Conservation (phyloP, 306 rosid genomes). For the Begonia peltatifolia region DNA sequence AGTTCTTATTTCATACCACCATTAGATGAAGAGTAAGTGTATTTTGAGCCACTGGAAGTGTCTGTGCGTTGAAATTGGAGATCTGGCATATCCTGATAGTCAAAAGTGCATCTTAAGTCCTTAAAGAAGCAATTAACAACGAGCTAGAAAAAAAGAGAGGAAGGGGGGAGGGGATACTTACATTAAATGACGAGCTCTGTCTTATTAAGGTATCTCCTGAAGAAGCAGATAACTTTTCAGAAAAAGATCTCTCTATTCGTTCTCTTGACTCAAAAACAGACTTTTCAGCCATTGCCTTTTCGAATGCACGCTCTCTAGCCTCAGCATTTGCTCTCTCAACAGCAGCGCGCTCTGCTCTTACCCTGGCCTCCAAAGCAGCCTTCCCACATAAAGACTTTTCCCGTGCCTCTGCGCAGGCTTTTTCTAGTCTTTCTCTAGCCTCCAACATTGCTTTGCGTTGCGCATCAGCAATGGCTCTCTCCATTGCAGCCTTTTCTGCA, state of each 20-base stretch:
- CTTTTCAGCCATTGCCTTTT: conserved; percentile 60
- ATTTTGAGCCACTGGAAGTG: conserved; percentile 30
- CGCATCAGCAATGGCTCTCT: conserved; percentile 76
- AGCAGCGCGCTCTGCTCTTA: conserved; percentile 80
- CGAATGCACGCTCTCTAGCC: conserved; percentile 89
- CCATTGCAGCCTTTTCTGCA: conserved; percentile 70
- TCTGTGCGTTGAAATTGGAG: conserved; percentile 29
- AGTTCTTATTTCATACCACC: conserved; percentile 36
- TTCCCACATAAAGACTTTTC: conserved; percentile 67
- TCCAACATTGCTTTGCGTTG: conserved; percentile 72
- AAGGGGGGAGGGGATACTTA: conserved; percentile 21
- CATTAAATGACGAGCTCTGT: conserved; percentile 50
- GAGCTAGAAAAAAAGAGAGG: conserved; percentile 7
- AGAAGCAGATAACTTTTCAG: conserved; percentile 52
- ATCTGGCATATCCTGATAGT: conserved; percentile 51
- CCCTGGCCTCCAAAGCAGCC: conserved; percentile 63
- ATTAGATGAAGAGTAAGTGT: conserved; percentile 35
- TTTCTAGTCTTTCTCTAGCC: conserved; percentile 89
- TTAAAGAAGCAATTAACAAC: neutral
- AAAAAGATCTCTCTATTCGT: conserved; percentile 69
- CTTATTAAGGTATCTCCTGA: conserved; percentile 39
- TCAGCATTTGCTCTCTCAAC: conserved; percentile 85
- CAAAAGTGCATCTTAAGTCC: conserved; percentile 10
- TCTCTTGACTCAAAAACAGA: conserved; percentile 52
- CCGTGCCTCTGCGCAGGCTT: conserved; percentile 86